Evolutionary conservation across 805 yeast genomes (phyloP), one percentile per base, ranked within the genome.

Genomic region (Monosporozyma aquatica): DNA sequence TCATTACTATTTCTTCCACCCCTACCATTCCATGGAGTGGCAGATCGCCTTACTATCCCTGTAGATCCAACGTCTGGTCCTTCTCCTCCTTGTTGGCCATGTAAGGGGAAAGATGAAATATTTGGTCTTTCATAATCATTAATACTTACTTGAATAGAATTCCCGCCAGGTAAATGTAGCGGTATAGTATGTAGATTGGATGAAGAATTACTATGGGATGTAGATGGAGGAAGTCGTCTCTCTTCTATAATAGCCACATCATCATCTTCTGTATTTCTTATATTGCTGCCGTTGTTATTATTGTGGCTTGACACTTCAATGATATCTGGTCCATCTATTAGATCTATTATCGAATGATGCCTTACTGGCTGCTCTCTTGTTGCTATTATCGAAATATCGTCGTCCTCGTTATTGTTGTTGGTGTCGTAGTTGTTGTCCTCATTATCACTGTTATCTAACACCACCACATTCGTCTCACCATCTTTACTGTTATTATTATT

Each of bases 161-260:
- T 50, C 21, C 59, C 56, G 20, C 62, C 62, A 1, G 62, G 64
- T 6, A 59, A 46, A 22, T 47, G 50, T 15, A 58, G 38, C 4
- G 47, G 43, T 5, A 57, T 24, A 9, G 38, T 36, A 4, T 30
- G 22, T 4, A 29, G 13, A 7, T 15, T 4, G 17, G 24, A n/a
- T n/a, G n/a, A n/a, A n/a, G n/a, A 2, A 11, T 10, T 24, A 24
- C 6, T 10, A 15, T 18, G 22, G 14, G 15, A 4, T 30, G 8
- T 51, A 6, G 48, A 42, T 2, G 62, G 56, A 3, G 40, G 52
- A 5, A 52, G 46, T 8, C 50, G 49, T 22, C 57, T 49, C 41
- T 59, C 64, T 43, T 55, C 60, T 20, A 56, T 44, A n/a, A 65
- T 61, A 28, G 51, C 38, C 13, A 59, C 29, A 9, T 56, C 65